Conservation (phyloP, 805 yeast species). For the Komagataella ulmi region DNA sequence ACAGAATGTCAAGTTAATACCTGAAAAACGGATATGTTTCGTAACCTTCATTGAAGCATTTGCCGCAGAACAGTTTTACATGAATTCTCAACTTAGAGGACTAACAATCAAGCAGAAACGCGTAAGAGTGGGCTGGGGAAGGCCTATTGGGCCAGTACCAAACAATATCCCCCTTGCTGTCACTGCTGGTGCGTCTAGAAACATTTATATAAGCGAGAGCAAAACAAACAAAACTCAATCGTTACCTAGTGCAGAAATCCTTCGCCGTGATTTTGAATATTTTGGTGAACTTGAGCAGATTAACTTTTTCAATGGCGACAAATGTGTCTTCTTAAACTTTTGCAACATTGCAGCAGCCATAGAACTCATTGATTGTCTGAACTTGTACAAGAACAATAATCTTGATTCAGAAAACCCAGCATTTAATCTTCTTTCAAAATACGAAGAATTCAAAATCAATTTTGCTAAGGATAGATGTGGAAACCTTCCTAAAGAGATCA, state of each 20-base stretch:
- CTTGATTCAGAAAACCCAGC: conserved; percentile 18
- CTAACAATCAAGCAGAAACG: conserved; percentile 48
- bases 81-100: conserved; percentile 44
- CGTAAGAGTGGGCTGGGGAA: conserved; percentile 62
- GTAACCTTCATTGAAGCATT: conserved; percentile 53
- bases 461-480: conserved; percentile 79
- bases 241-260: conserved; percentile 29
- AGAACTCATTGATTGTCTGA: conserved; percentile 45
- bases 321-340: conserved; percentile 68
- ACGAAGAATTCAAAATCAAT: conserved; percentile 41
- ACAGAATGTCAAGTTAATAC: conserved; percentile 39
- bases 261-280: conserved; percentile 44
- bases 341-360: conserved; percentile 52
- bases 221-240: conserved; percentile 14
- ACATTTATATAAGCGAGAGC: conserved; percentile 57
- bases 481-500: conserved; percentile 44
- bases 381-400: conserved; percentile 17
- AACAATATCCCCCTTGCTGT: conserved; percentile 47
- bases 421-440: conserved; percentile 25
- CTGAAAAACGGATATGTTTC: conserved; percentile 48
- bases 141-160: conserved; percentile 49
- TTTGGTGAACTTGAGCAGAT: conserved; percentile 72
- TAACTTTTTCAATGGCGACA: conserved; percentile 53
- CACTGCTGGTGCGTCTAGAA: conserved; percentile 64
- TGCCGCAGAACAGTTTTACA: conserved; percentile 55